Conservation (phyloP, 306 rosid species). For the Cucumis melo region DNA sequence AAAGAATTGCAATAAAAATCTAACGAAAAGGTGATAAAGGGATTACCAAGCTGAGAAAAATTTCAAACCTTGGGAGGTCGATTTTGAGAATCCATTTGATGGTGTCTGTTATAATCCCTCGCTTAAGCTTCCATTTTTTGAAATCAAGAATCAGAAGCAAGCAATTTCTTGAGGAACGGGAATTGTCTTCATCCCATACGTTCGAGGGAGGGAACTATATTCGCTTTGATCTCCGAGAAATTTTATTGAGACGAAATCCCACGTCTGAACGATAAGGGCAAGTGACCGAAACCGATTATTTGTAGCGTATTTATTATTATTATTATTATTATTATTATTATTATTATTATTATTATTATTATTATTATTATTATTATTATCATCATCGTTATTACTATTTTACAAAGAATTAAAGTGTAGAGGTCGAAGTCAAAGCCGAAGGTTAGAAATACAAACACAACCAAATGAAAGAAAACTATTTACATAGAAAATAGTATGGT, state of each 20-base stretch:
- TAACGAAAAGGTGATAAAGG: constrained; percentile 1
- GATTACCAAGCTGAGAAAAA: not conserved
- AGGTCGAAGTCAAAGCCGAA: no score
- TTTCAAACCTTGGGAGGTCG: constrained; percentile 32
- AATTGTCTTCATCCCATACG: not conserved
- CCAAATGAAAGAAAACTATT: no score
- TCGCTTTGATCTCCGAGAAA: not conserved
- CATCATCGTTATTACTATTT: no score
- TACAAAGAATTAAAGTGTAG: no score
- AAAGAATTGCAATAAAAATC: constrained; percentile 14
- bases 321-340: no score
- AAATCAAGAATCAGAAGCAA: not conserved
- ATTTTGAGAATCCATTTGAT: constrained; percentile 10
- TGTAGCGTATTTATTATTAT: not conserved
- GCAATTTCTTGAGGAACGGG: not conserved
- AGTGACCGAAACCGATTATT: not conserved
- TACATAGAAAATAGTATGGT: no score
- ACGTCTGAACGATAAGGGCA: not conserved
- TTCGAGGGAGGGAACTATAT: not conserved
- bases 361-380: no score
- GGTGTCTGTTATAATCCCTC: not conserved
- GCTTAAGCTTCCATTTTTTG: not conserved
- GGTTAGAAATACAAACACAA: no score
- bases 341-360: no score
- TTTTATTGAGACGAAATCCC: not conserved